These are phyloP conservation scores for Russula ochroleuca DNA, from an alignment of 768 basidiomycete species.

Conservation along the genomic window DNA sequence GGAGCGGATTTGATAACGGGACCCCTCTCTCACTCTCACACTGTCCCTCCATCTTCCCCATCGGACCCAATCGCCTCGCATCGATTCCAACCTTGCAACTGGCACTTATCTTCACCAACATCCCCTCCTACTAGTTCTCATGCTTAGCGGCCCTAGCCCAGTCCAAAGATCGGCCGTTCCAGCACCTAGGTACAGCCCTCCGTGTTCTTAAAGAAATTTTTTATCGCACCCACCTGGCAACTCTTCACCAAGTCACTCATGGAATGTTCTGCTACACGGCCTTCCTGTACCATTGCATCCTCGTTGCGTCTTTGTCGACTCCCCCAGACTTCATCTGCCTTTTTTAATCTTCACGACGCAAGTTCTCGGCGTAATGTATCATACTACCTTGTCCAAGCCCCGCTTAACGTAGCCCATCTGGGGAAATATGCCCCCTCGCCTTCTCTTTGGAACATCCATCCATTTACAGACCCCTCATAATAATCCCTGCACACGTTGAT, in stretches of 20 bases:
- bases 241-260: conserved; percentile 24
- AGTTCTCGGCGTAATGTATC: conserved; percentile 14
- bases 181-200: conserved; percentile 3
- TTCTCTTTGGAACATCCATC: conserved; percentile 24
- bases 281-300: background rate
- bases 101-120: background rate
- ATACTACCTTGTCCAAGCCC: conserved; percentile 16
- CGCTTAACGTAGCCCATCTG: background rate
- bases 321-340: conserved; percentile 12
- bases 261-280: conserved; percentile 17
- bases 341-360: conserved; percentile 20
- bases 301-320: conserved; percentile 8
- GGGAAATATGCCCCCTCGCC: background rate
- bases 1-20: background rate
- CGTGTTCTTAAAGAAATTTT: conserved; percentile 10
- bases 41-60: background rate
- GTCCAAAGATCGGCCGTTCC: conserved; percentile 2
- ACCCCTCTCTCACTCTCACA: background rate
- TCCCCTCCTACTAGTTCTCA: background rate
- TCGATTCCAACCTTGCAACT: background rate
- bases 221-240: background rate
- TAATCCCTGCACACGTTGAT: conserved; percentile 20
- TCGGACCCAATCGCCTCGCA: background rate
- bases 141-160: conserved; percentile 1
- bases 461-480: conserved; percentile 5